phyloP scores from a whole-genome alignment of 176 grass and related monocot genomes.

The Triticum dicoccoides region DNA sequence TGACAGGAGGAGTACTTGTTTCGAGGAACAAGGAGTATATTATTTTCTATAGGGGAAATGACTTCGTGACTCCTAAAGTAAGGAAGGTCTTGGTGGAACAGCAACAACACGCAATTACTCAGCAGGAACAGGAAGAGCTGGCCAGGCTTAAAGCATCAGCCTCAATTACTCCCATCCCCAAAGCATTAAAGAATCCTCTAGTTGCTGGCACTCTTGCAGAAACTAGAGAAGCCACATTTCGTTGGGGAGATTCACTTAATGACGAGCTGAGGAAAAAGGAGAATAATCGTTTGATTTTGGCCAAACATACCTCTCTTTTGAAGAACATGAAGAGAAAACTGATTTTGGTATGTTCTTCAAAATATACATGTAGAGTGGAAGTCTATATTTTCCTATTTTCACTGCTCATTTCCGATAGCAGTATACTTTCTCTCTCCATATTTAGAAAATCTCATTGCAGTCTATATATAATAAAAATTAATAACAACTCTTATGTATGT shows the following conservation, averaged over 20 bases:
- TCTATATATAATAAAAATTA: constrained; percentile 17
- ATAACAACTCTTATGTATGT: constrained; percentile 16
- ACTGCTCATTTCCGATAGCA: background rate
- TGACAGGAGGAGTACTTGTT: constrained; percentile 92
- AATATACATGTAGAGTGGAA: constrained; percentile 9
- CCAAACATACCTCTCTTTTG: constrained; percentile 75
- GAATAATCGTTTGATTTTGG: constrained; percentile 57
- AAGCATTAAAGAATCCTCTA: constrained; percentile 40
- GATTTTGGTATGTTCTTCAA: constrained; percentile 52
- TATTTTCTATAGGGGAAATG: constrained; percentile 93
- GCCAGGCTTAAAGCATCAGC: constrained; percentile 68
- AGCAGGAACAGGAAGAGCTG: constrained; percentile 77
- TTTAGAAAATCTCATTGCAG: background rate
- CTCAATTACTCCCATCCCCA: constrained; percentile 35
- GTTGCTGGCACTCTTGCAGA: constrained; percentile 89
- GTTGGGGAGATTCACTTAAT: constrained; percentile 61
- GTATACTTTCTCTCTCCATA: background rate
- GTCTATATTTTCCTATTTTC: constrained; percentile 5
- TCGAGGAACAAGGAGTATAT: constrained; percentile 96
- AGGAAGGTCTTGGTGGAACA: constrained; percentile 65
- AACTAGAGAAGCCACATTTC: constrained; percentile 71
- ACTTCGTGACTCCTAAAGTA: constrained; percentile 74
- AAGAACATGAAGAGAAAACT: constrained; percentile 80
- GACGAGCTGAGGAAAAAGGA: constrained; percentile 56
- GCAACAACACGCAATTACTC: constrained; percentile 51